phyloP scores from a whole-genome alignment of 2,329 filamentous ascomycete species.

The Clarireedia homoeocarpa region DNA sequence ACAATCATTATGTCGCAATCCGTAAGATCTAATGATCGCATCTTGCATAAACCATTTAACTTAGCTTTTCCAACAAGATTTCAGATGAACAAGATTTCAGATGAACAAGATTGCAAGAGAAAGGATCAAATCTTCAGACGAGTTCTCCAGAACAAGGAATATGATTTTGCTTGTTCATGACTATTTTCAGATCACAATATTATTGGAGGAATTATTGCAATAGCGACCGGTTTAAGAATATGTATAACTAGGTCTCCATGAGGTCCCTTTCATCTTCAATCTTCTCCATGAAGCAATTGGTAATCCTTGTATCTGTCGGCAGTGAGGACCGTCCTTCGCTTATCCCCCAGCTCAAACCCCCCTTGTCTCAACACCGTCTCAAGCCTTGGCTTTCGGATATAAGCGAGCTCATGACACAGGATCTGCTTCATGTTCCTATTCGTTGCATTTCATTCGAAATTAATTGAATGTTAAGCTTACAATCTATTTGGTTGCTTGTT shows the following conservation, averaged over 20 bases:
- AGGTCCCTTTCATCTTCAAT: not conserved
- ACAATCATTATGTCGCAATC: not conserved
- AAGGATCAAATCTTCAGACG: not conserved
- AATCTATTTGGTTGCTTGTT: conserved; percentile 5
- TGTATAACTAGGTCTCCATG: not conserved
- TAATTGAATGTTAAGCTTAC: conserved; percentile 2
- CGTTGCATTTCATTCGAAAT: not conserved
- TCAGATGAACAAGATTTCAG: too few relatives aligned
- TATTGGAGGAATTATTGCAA: not conserved
- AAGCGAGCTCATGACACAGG: conserved; percentile 1
- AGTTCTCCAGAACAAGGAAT: too few relatives aligned
- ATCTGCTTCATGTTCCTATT: not conserved
- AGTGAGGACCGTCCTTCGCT: not conserved
- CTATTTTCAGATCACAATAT: not conserved
- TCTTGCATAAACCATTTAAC: not conserved
- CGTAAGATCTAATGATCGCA: not conserved
- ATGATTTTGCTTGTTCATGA: not conserved
- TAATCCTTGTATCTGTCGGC: not conserved
- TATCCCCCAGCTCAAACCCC: not conserved
- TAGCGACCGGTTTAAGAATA: not conserved
- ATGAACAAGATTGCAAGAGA: not conserved
- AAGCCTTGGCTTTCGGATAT: not conserved
- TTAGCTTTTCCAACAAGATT: not conserved
- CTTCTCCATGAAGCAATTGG: not conserved
- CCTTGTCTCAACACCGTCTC: conserved; percentile 9